Base-by-base conservation (phyloP, 1,284 basidiomycete species). In the Trametes versicolor region DNA sequence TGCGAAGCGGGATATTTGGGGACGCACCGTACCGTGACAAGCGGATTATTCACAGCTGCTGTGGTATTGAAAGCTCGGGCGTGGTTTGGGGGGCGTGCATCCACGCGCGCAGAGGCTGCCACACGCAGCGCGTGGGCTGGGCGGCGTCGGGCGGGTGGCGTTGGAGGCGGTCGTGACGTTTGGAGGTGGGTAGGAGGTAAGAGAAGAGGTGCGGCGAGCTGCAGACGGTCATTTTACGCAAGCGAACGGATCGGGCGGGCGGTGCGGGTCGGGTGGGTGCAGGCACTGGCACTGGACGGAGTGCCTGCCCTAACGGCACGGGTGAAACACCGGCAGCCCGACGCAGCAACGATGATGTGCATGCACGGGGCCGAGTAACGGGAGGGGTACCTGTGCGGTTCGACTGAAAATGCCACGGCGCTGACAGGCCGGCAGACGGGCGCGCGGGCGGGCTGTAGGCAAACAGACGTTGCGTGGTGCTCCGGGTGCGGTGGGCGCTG, bases 291-390 rank as follows among this genome's bases (percentile, higher is more conserved):
- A 43, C 19, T 34, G 25, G 51, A 52, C 29, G 29, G 4, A 15
- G 56, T 49, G 56, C 47, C 45, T 58, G 23, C n/a, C 34, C 56
- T 49, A 27, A 37, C 45, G 21, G 21, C 45, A n/a, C 15, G 32
- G 4, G 19, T 49, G 32, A 49, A 49, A 36, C 32, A 15, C 25
- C 56, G 34, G 47, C 13, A 27, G 56, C 12, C 56, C 19, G 56
- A 49, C 25, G 17, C n/a, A 32, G 45, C 34, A n/a, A n/a, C 23
- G 32, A 23, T 37, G 56, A 45, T 45, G 39, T 32, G 2, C 21
- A 43, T 19, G n/a, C 23, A 21, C 56, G 32, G 56, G 21, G 19
- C 56, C 34, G 45, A 55, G 10, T n/a, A 34, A 17, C 10, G 36
- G 17, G 23, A n/a, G 17, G 13, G 49, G n/a, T 2, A 23, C 50